Percentiles rank a stretch among this genome's conserved stretches.
These are phyloP conservation scores for Cardamine chenopodiifolia DNA, from an alignment of 345 rosid species.

Conservation along the genomic window DNA sequence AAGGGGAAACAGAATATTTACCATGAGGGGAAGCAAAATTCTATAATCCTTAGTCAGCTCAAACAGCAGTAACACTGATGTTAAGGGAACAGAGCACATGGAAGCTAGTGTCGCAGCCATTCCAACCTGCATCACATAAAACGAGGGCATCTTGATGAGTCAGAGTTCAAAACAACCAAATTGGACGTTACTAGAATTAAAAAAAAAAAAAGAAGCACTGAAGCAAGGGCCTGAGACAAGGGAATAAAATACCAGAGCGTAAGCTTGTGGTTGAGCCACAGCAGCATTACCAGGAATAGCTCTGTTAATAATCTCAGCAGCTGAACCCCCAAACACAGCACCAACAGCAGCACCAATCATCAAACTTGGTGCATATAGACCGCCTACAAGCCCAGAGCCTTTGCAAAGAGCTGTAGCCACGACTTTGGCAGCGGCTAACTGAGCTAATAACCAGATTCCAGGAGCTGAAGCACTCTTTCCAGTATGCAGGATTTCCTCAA, in stretches of 20 bases:
- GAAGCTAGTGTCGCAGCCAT: conserved; percentile 99
- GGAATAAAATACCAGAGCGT: conserved; percentile 75
- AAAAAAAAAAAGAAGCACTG: background rate
- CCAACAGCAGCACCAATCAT: conserved; percentile 99
- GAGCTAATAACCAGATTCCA: conserved; percentile 92
- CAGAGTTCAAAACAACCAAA: conserved; percentile 20
- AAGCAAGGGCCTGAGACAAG: conserved; percentile 28
- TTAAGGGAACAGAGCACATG: conserved; percentile 97
- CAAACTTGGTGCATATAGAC: conserved; percentile 96
- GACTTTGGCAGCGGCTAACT: conserved; percentile 93
- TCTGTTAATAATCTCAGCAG: conserved; percentile 83
- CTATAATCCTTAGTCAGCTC: conserved; percentile 98
- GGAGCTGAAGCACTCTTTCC: conserved; percentile 98
- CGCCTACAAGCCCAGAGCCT: conserved; percentile 98
- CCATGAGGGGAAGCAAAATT: conserved; percentile 98
- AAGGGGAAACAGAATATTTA: conserved; percentile 39
- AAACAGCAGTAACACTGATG: conserved; percentile 86
- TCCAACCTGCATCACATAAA: conserved; percentile 69
- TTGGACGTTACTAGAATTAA: background rate
- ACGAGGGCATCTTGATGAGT: conserved; percentile 26
- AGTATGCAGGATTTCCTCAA: conserved; percentile 93
- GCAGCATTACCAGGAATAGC: conserved; percentile 98
- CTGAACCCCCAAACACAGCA: conserved; percentile 97
- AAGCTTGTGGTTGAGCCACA: conserved; percentile 98
- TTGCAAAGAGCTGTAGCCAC: conserved; percentile 93